A percentile compares a stretch with the other conserved stretches of the same genome.
These are phyloP conservation scores for Aureobasidium pullulans DNA, from an alignment of 2,329 filamentous ascomycete species.

Conservation along the genomic window DNA sequence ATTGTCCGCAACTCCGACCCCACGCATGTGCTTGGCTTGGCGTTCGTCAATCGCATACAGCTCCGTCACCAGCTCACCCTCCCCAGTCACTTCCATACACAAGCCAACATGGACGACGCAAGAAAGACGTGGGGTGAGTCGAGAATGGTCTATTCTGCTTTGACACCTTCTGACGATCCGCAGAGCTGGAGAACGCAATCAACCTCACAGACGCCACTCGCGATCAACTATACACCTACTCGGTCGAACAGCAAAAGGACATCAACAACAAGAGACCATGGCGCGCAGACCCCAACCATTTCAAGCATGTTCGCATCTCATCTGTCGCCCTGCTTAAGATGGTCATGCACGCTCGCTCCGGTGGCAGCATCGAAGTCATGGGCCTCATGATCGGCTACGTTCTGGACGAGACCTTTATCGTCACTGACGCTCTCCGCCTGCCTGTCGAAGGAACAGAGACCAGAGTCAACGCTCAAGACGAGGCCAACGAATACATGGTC, in stretches of 20 bases:
- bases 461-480: conserved; percentile 87
- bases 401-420: conserved; percentile 73
- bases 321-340: conserved; percentile 94
- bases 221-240: conserved; percentile 87
- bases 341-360: conserved; percentile 98
- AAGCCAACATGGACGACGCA: conserved; percentile 14
- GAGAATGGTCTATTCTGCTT: too few relatives aligned
- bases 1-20: neutral
- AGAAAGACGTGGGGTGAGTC: conserved; percentile 17
- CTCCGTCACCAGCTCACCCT: neutral
- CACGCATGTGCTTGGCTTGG: neutral
- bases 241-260: conserved; percentile 58
- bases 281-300: conserved; percentile 72
- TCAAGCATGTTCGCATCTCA: conserved; percentile 88
- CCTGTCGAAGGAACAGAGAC: conserved; percentile 99
- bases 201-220: conserved; percentile 76
- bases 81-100: neutral
- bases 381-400: conserved; percentile 96
- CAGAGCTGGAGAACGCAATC: conserved; percentile 80
- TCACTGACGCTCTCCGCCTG: conserved; percentile 88
- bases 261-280: conserved; percentile 64
- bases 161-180: neutral
- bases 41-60: neutral
- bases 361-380: conserved; percentile 91
- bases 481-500: conserved; percentile 96